Evolutionary conservation across 805 yeast species (phyloP).

Genomic region (Yamadazyma sp.): DNA sequence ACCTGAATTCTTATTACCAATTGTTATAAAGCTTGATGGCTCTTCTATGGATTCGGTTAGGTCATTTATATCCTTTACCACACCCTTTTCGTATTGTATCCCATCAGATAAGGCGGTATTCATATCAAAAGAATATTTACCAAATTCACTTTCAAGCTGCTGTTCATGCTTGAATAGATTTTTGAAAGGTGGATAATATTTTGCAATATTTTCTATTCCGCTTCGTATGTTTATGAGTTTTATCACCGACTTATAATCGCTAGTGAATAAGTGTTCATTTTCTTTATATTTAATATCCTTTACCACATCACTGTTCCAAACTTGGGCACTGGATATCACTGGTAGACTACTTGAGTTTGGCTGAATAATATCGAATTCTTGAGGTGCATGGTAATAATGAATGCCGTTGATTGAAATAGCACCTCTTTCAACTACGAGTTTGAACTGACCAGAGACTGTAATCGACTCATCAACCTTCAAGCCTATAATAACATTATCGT

Average conservation of each 20-base stretch:
- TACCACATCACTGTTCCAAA: constrained; percentile 23
- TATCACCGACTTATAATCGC: constrained; percentile 42
- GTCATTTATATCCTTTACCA: constrained; percentile 5
- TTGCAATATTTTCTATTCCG: constrained; percentile 46
- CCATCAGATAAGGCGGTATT: constrained; percentile 10
- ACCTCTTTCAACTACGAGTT: constrained; percentile 44
- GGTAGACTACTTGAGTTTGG: constrained; percentile 41
- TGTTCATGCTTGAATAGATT: constrained; percentile 28
- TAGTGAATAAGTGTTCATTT: constrained; percentile 35
- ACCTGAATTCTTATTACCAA: constrained; percentile 77
- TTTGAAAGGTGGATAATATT: constrained; percentile 44
- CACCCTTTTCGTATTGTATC: constrained; percentile 5
- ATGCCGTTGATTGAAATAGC: constrained; percentile 42
- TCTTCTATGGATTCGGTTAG: constrained; percentile 3
- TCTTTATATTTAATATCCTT: constrained; percentile 25
- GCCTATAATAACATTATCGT: constrained; percentile 36
- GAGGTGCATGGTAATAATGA: constrained; percentile 23
- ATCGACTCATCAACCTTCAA: constrained; percentile 41
- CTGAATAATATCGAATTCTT: constrained; percentile 24
- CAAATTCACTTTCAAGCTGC: constrained; percentile 1
- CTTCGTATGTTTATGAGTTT: constrained; percentile 33
- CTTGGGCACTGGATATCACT: constrained; percentile 41
- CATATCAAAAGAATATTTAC: constrained; percentile 38
- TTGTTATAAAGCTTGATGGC: constrained; percentile 34
- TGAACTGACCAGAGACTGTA: constrained; percentile 47